Base-by-base conservation (phyloP, 169 alveolate species). In the Sarcocystis neurona region DNA sequence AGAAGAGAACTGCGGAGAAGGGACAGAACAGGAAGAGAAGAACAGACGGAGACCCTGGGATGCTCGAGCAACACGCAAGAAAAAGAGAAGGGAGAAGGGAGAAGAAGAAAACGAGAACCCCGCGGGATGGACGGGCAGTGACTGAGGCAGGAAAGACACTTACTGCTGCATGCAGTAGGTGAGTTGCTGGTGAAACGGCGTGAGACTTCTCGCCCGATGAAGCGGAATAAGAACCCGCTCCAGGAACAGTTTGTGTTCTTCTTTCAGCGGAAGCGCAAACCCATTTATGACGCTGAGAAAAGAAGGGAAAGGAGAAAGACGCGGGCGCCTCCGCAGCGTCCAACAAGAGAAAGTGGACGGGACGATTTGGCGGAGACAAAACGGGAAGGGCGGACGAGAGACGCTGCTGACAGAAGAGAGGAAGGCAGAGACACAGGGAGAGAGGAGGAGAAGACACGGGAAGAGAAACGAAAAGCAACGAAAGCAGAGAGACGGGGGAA, bases 231-330 rank as follows among this genome's bases (percentile, higher is more conserved):
- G 95, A 20, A 98, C 96, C 70, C 96, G 96, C 92, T 97, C 97
- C 92, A 98, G 95, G 96, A 97, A 98, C 37, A 96, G 94, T 89
- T 97, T 98, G 94, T 98, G 99, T 93, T 98, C 99, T 90, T 97
- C 99, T 94, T 98, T 96, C 53, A 98, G 96, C 30, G 99, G 99
- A 41, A 98, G 97, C 3, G 99, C 99, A 88, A 97, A 98, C 34
- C 99, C 99, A 89, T 97, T 94, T 82, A 98, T 98, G 91, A 98
- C 97, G 86, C 96, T 90, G 84, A 39, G 48, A 20, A 79, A 6
- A 44, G 30, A 8, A 6, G n/a, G 32, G 10, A 6, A 15, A 6
- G 63, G 63, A 20, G 20, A 53, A 53, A 53, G 63, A 53, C 63
- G 63, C 20, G 63, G 30, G 10, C 20, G 63, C n/a, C 70, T 27